Evolutionary conservation across 1,139 yeast genomes (phyloP).

Genomic region (Hanseniaspora sp.): DNA sequence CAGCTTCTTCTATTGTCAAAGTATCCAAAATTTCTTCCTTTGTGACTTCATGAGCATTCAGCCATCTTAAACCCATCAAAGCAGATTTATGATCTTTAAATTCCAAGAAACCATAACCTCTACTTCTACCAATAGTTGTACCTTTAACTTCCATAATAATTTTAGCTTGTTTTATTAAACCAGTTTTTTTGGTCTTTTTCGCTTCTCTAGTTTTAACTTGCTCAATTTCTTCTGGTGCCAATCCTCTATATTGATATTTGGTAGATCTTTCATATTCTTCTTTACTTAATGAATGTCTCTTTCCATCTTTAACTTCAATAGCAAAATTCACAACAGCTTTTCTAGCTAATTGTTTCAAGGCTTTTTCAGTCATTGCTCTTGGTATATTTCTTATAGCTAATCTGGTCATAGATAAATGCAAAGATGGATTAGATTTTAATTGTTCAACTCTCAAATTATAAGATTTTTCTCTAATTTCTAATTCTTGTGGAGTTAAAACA

Average conservation of each 20-base stretch:
- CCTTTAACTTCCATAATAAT: constrained; percentile 87
- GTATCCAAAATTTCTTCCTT: constrained; percentile 62
- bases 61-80: constrained; percentile 92
- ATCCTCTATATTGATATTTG: constrained; percentile 45
- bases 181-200: constrained; percentile 63
- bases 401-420: constrained; percentile 85
- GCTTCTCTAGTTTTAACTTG: constrained; percentile 28
- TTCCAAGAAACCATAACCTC: constrained; percentile 95
- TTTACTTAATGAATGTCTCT: constrained; percentile 75
- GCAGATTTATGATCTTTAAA: constrained; percentile 88
- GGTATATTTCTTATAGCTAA: constrained; percentile 90
- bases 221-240: constrained; percentile 38
- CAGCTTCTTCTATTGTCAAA: constrained; percentile 55
- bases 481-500: constrained; percentile 54
- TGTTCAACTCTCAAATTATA: constrained; percentile 80
- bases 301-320: constrained; percentile 65
- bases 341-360: constrained; percentile 83
- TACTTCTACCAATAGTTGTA: constrained; percentile 73
- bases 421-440: constrained; percentile 75
- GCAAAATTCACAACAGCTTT: constrained; percentile 94
- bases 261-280: constrained; percentile 80
- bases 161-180: constrained; percentile 89
- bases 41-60: constrained; percentile 82
- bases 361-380: constrained; percentile 77
- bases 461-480: constrained; percentile 82